Percentiles rank a stretch among this genome's conserved stretches.
phyloP scores from a whole-genome alignment of 2,329 filamentous ascomycete genomes.

The Colletotrichum paranaense region DNA sequence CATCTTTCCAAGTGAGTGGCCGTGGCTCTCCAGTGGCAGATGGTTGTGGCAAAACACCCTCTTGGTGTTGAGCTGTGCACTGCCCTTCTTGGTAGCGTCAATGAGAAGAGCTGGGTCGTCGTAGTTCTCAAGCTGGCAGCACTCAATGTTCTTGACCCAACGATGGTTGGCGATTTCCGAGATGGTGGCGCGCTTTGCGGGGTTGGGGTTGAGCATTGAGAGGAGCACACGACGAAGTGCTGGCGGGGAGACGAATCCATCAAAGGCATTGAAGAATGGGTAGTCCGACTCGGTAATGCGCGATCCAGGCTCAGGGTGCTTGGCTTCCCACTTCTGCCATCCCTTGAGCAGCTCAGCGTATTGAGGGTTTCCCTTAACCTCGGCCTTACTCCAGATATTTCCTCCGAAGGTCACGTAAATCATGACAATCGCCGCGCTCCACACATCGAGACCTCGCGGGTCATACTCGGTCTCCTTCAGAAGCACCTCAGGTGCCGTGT shows the following conservation, averaged over 20 bases:
- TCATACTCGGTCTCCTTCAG: constrained; percentile 75
- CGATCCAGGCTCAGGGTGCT: constrained; percentile 56
- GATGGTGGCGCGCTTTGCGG: constrained; percentile 76
- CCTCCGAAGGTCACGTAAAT: constrained; percentile 79
- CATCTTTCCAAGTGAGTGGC: constrained; percentile 66
- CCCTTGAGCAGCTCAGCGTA: constrained; percentile 66
- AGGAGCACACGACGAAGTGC: constrained; percentile 78
- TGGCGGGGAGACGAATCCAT: constrained; percentile 73
- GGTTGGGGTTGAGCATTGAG: constrained; percentile 86
- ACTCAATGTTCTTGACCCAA: constrained; percentile 81
- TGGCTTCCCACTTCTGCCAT: constrained; percentile 76
- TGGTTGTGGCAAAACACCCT: constrained; percentile 71
- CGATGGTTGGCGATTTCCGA: constrained; percentile 74
- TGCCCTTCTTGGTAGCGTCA: constrained; percentile 69
- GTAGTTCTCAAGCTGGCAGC: constrained; percentile 79
- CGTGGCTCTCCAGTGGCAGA: constrained; percentile 59
- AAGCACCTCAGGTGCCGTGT: constrained; percentile 88
- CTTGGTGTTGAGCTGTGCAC: constrained; percentile 53
- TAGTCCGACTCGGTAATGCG: constrained; percentile 68
- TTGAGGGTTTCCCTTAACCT: constrained; percentile 68
- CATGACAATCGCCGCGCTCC: constrained; percentile 87
- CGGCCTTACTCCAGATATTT: constrained; percentile 79
- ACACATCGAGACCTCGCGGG: constrained; percentile 84
- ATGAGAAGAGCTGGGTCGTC: constrained; percentile 72
- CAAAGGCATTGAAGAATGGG: constrained; percentile 73